Percentiles rank a stretch among this genome's conserved stretches.
phyloP scores from a whole-genome alignment of 352 stramenopile genomes.

The Phytophthora boehmeriae region DNA sequence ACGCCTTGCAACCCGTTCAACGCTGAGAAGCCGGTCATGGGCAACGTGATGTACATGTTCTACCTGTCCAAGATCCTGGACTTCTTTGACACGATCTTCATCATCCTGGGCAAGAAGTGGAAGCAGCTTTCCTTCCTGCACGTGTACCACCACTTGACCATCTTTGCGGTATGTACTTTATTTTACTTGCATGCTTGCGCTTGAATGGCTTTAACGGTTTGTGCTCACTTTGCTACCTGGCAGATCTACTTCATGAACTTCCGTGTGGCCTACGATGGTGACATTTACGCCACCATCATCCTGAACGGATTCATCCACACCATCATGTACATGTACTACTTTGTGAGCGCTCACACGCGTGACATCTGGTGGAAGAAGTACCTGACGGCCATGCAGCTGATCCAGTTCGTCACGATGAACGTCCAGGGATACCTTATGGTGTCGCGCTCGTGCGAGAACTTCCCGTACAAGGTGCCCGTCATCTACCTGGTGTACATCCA shows the following conservation, averaged over 20 bases:
- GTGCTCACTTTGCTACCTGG: conserved; percentile 4
- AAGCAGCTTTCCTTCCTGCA: conserved; percentile 97
- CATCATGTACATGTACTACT: conserved; percentile 99
- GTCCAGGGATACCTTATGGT: conserved; percentile 77
- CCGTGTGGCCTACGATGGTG: conserved; percentile 94
- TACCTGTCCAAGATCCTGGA: conserved; percentile 98
- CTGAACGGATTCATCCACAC: conserved; percentile 98
- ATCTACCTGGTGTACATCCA: conserved; percentile 96
- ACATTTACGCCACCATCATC: conserved; percentile 97
- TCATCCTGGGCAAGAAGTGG: conserved; percentile 98
- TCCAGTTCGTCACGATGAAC: conserved; percentile 93
- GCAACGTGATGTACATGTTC: conserved; percentile 98
- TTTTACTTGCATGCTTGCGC: neutral
- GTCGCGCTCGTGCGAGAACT: conserved; percentile 89
- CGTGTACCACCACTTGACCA: conserved; percentile 98
- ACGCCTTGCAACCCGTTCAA: conserved; percentile 94
- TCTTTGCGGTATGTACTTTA: conserved; percentile 83
- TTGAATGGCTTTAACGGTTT: conserved; percentile 6
- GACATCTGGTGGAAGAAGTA: conserved; percentile 98
- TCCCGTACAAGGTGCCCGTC: conserved; percentile 75
- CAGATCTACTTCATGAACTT: conserved; percentile 96
- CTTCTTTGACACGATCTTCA: conserved; percentile 97
- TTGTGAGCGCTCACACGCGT: conserved; percentile 96
- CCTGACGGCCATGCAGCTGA: conserved; percentile 95
- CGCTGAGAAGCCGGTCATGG: conserved; percentile 90